Base-by-base conservation (phyloP, 1,284 basidiomycete species). In the Pholiota adiposa region DNA sequence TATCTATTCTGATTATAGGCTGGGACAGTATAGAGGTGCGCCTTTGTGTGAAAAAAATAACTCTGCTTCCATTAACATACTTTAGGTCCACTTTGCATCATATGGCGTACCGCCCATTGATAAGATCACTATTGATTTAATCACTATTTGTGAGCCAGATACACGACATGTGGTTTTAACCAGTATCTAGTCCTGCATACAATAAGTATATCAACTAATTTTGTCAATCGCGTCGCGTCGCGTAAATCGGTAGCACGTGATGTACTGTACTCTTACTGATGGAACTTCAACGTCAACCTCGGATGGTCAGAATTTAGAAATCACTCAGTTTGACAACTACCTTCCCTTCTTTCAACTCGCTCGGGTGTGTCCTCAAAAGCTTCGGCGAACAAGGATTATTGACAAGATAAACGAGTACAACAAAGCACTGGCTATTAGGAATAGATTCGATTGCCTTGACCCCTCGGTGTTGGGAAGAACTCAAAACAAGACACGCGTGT, bases 11-110 rank as follows among this genome's bases (percentile, higher is more conserved):
- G 38, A 36, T 65, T 5, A 63, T 69, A 33, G 70, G 70, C 3
- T 71, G 69, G 69, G 67, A 68, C 34, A 66, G 63, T 23, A 57
- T 68, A n/a, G 65, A 62, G 52, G 70, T 70, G 23, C 12, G 40
- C 16, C 29, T 43, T 33, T 4, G 16, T 21, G 3, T 4, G 4
- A 34, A 12, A 40, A 6, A 3, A 34, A 25, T 31, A 23, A 19
- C 27, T 16, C 12, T 18, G 23, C n/a, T 11, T 27, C 7, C 6
- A 21, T 4, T 19, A 23, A 21, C 11, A 46, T 2, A 40, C 12
- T 9, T 23, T 58, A 58, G 51, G 27, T 31, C 19, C 25, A 33
- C 41, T 43, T 50, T 29, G 46, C 33, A 36, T 29, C 41, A 4
- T 46, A 50, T 23, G 31, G 19, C 7, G 48, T 33, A 50, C 25